These are phyloP conservation scores for Trichoderma oligosporum DNA, from an alignment of 2,329 filamentous ascomycete genomes.

Conservation along the genomic window DNA sequence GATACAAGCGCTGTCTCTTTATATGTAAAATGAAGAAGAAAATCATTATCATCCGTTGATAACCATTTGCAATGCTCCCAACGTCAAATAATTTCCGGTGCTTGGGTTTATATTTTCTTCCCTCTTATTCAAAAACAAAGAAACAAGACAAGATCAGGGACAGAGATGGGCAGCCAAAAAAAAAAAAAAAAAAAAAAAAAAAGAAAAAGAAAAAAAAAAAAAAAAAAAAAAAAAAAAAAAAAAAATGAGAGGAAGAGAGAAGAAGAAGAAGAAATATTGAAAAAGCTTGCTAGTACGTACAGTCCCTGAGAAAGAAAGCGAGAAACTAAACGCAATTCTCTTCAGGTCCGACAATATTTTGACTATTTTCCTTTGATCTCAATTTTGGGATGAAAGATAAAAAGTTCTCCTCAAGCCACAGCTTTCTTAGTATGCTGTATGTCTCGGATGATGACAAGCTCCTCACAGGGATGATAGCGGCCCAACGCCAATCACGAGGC, in stretches of 20 bases:
- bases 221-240: slow-evolving; percentile 26
- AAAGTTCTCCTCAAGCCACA: slow-evolving; percentile 48
- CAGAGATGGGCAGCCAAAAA: not conserved
- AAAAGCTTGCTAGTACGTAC: slow-evolving; percentile 51
- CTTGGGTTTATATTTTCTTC: too few relatives aligned
- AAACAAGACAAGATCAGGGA: not conserved
- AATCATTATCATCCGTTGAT: slow-evolving; percentile 1
- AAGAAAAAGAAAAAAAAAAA: slow-evolving; percentile 8
- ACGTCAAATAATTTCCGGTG: too few relatives aligned
- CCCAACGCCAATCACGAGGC: slow-evolving; percentile 18
- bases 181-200: slow-evolving; percentile 1
- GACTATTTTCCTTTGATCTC: slow-evolving; percentile 16
- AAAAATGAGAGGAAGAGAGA: slow-evolving; percentile 21
- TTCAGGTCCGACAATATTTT: slow-evolving; percentile 12
- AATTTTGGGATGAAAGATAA: slow-evolving; percentile 20
- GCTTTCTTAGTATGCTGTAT: slow-evolving; percentile 54
- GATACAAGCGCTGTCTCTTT: slow-evolving; percentile 10
- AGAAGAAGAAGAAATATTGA: slow-evolving; percentile 27
- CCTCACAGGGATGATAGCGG: slow-evolving; percentile 18
- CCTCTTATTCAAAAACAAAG: too few relatives aligned
- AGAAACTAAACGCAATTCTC: slow-evolving; percentile 12
- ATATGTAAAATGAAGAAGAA: slow-evolving; percentile 3
- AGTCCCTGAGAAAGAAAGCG: slow-evolving; percentile 36
- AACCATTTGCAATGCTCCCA: not conserved
- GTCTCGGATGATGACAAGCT: slow-evolving; percentile 27